These are phyloP conservation scores for Pythium vanterpoolii DNA, from an alignment of 352 stramenopile genomes.

Conservation along the genomic window DNA sequence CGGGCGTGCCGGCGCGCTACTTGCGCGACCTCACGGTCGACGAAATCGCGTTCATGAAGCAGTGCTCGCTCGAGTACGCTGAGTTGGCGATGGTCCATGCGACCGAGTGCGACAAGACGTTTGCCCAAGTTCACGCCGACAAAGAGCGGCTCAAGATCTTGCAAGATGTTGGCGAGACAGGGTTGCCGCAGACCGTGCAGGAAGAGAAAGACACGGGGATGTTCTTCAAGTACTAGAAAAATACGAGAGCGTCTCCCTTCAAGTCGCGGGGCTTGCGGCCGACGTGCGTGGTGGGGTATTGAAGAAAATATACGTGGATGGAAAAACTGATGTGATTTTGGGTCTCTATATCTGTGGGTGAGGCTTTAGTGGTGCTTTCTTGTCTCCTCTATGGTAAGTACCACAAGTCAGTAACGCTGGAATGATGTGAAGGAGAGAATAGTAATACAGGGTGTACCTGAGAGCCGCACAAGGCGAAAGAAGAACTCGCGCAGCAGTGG, in stretches of 20 bases:
- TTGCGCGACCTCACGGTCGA: slow-evolving; percentile 82
- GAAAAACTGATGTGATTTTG: background rate
- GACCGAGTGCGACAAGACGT: slow-evolving; percentile 75
- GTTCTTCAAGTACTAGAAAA: slow-evolving; percentile 92
- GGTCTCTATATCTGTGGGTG: no score
- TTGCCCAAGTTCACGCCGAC: slow-evolving; percentile 79
- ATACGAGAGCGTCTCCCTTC: no score
- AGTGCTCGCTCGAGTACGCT: slow-evolving; percentile 84
- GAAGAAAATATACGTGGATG: background rate
- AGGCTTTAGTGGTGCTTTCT: slow-evolving; percentile 1
- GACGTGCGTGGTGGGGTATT: background rate
- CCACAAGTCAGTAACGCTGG: no score
- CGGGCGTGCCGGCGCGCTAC: slow-evolving; percentile 76
- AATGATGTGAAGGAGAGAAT: no score
- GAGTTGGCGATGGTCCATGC: slow-evolving; percentile 76
- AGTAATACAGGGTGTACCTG: no score
- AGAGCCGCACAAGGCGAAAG: slow-evolving; percentile 58
- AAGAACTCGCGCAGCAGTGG: slow-evolving; percentile 53
- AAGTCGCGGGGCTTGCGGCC: no score
- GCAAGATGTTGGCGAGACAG: slow-evolving; percentile 75
- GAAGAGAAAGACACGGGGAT: slow-evolving; percentile 76
- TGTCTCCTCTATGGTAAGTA: slow-evolving; percentile 14
- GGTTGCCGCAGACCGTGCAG: slow-evolving; percentile 64
- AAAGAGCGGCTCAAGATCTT: slow-evolving; percentile 74
- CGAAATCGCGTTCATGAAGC: slow-evolving; percentile 88